Evolutionary conservation across 2,329 filamentous ascomycete genomes (phyloP).

Genomic region (Periconia sp.): DNA sequence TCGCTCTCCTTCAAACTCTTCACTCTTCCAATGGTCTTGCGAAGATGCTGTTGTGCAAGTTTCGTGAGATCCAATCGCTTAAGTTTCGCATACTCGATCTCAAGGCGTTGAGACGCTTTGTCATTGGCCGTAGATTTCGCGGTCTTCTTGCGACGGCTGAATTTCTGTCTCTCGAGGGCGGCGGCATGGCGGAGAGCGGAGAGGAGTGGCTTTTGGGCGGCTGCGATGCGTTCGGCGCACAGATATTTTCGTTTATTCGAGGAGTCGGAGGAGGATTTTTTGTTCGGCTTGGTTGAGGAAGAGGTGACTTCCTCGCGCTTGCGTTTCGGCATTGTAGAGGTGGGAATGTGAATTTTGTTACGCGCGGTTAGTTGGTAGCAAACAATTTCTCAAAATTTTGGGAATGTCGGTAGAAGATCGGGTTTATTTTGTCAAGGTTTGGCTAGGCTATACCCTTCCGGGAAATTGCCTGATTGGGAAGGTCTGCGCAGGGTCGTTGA

Average conservation of each 20-base stretch:
- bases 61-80: conserved; percentile 58
- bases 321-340: conserved; percentile 35
- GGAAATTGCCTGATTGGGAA: not conserved
- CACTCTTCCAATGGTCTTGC: conserved; percentile 58
- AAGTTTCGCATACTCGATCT: conserved; percentile 62
- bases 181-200: conserved; percentile 72
- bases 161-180: conserved; percentile 76
- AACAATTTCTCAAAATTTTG: no score
- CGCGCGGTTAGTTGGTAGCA: no score
- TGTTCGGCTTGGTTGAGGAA: not conserved
- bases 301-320: conserved; percentile 26
- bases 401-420: no score
- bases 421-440: not conserved
- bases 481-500: not conserved
- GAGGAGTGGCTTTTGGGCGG: conserved; percentile 59
- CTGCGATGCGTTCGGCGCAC: conserved; percentile 50
- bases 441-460: not conserved
- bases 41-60: conserved; percentile 56
- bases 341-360: not conserved
- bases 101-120: conserved; percentile 58
- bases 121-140: conserved; percentile 51
- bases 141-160: conserved; percentile 62
- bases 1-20: conserved; percentile 58
- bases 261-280: conserved; percentile 7
- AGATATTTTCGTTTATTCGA: conserved; percentile 22